These are phyloP conservation scores for Peniophora sp. DNA, from an alignment of 1,284 basidiomycete genomes.

Conservation along the genomic window DNA sequence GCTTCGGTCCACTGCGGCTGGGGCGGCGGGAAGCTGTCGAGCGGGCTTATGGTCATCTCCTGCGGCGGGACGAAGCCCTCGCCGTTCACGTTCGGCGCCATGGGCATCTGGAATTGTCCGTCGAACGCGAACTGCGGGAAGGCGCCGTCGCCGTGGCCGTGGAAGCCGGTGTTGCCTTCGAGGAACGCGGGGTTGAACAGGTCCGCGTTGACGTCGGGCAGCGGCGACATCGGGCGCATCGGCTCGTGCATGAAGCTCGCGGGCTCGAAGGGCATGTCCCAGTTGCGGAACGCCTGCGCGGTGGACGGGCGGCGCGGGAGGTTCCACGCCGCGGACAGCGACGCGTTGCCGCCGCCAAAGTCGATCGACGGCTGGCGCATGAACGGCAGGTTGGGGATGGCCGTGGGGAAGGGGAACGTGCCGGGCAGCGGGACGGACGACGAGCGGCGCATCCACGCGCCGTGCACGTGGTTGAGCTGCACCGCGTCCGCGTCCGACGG, in stretches of 20 bases:
- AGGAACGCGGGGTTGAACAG: conserved; percentile 43
- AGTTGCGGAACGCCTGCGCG: conserved; percentile 16
- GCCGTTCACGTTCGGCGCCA: conserved; percentile 9
- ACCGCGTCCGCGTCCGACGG: not conserved
- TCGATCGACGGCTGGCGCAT: conserved; percentile 14
- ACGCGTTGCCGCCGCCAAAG: conserved; percentile 29
- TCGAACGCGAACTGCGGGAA: conserved; percentile 11
- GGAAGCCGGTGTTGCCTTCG: conserved; percentile 22
- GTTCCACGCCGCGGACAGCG: conserved; percentile 23
- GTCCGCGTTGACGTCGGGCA: conserved; percentile 43
- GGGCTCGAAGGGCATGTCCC: conserved; percentile 19
- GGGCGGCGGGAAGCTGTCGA: conserved; percentile 16
- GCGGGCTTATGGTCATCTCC: conserved; percentile 19
- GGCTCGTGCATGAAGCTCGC: conserved; percentile 13
- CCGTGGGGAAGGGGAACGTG: conserved; percentile 26
- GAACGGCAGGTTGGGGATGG: conserved; percentile 34
- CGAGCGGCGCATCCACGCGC: conserved; percentile 34
- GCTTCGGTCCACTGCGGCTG: conserved; percentile 7
- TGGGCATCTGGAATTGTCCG: not conserved
- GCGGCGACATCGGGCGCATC: conserved; percentile 21
- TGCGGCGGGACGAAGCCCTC: conserved; percentile 17
- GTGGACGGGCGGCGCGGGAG: conserved; percentile 35
- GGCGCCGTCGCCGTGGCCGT: conserved; percentile 13
- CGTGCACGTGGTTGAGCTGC: not conserved
- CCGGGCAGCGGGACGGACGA: conserved; percentile 61